Evolutionary conservation across 331 rosid species (phyloP).

Genomic region (Arachis monticola): DNA sequence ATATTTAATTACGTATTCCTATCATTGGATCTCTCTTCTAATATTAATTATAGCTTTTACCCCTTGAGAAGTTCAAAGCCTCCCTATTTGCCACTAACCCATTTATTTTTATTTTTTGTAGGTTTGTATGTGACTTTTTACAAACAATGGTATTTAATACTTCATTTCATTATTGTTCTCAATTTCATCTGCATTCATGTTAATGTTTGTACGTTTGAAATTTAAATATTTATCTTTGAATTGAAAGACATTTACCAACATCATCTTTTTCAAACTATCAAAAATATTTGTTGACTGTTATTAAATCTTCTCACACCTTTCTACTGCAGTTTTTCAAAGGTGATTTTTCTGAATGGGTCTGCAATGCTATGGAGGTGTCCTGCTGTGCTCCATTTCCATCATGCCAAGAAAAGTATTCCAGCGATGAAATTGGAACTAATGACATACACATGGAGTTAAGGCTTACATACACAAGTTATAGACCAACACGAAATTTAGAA

Average conservation of each 20-base stretch:
- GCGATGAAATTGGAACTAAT: not conserved
- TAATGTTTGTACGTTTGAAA: no score
- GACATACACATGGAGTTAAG: not conserved
- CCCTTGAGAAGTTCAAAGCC: no score
- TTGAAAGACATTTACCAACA: not conserved
- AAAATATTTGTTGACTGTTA: not conserved
- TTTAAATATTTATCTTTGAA: not conserved
- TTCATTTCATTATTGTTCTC: not conserved
- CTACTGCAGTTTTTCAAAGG: constrained; percentile 78
- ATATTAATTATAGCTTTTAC: constrained; percentile 18
- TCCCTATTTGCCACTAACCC: constrained; percentile 31
- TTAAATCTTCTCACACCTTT: constrained; percentile 19
- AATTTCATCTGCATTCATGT: not conserved
- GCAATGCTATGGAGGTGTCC: constrained; percentile 95
- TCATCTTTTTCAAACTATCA: not conserved
- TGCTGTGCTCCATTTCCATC: constrained; percentile 65
- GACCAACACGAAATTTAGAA: no score
- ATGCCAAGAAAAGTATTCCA: constrained; percentile 33
- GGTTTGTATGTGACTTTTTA: constrained; percentile 87
- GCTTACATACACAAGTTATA: no score
- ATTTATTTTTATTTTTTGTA: constrained; percentile 38
- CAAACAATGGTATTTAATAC: constrained; percentile 67
- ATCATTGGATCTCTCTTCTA: constrained; percentile 5
- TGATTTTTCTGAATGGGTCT: constrained; percentile 92
- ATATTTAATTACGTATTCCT: not conserved